Evolutionary conservation across 257 asterid species (phyloP).

Genomic region (Solanum boliviense): DNA sequence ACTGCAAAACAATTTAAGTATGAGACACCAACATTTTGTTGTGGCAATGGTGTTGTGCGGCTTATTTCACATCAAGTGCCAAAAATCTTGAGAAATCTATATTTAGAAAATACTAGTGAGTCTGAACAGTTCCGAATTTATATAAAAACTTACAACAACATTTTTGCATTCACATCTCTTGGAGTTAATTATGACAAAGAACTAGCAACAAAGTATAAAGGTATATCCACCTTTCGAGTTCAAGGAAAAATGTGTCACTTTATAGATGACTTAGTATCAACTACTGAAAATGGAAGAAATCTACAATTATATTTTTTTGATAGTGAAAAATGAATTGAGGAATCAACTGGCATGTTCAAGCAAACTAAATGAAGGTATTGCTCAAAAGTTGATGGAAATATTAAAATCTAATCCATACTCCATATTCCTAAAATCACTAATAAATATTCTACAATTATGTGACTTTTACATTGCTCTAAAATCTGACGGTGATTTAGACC

Average conservation of each 20-base stretch:
- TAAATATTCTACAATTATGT: not conserved
- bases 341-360: not conserved
- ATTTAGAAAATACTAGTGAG: too few relatives aligned
- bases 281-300: not conserved
- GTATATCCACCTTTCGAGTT: not conserved
- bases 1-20: not conserved
- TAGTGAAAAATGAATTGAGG: not conserved
- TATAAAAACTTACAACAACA: not conserved
- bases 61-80: not conserved
- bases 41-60: not conserved
- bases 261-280: not conserved
- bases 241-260: not conserved
- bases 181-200: not conserved
- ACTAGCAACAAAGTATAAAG: not conserved
- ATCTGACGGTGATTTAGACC: not conserved
- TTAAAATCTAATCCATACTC: not conserved
- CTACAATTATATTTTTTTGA: not conserved
- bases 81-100: not conserved
- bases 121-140: not conserved
- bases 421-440: not conserved
- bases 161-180: not conserved
- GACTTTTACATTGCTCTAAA: not conserved
- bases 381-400: not conserved
- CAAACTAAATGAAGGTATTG: not conserved
- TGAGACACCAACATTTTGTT: not conserved